Evolutionary conservation across 2,329 filamentous ascomycete genomes (phyloP), one percentile per base, ranked within the genome.

Genomic region (Neurospora crassa): DNA sequence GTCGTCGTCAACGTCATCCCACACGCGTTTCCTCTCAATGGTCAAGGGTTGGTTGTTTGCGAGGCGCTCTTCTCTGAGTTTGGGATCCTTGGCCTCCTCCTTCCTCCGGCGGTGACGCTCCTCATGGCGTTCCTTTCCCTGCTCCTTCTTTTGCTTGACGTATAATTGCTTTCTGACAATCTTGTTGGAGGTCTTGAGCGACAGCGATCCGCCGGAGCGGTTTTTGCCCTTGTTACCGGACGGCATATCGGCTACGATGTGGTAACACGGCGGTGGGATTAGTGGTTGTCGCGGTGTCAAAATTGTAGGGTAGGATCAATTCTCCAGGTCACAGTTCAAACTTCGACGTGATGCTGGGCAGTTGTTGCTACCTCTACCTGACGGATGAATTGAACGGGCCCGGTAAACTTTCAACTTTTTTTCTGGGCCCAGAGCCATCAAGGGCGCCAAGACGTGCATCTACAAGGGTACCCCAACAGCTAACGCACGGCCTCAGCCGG

Each of bases 11-110:
- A 90, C 87, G 69, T 94, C 90, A 77, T 97, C 94, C 93, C 93
- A 98, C 41, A 93, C 89, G 79, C 96, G 89, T 84, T 97, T 97
- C 77, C 90, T 88, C 77, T 97, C 94, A 71, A 97, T 86, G 0
- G 93, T 97, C 70, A 88, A 81, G 0, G 96, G 92, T 63, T 94
- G 87, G 82, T 97, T 97, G 75, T 87, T 89, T 72, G 89, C 89
- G 73, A 95, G 84, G 76, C 96, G 88, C 75, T 91, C 88, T 73
- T 88, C 89, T 75, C 89, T 89, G 72, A 97, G 82, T 72, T 89
- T 87, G 1, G 95, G 94, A 77, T 97, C 89, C 80, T 91, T 92
- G 74, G 91, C 88, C 81, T 99, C 96, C 78, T 94, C 92, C 82
- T 91, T 92, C 82, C 93, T 94, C 72, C 93, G 87, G 68, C 88